Evolutionary conservation across 306 rosid species (phyloP).

Genomic region (Oemleria cerasiformis): DNA sequence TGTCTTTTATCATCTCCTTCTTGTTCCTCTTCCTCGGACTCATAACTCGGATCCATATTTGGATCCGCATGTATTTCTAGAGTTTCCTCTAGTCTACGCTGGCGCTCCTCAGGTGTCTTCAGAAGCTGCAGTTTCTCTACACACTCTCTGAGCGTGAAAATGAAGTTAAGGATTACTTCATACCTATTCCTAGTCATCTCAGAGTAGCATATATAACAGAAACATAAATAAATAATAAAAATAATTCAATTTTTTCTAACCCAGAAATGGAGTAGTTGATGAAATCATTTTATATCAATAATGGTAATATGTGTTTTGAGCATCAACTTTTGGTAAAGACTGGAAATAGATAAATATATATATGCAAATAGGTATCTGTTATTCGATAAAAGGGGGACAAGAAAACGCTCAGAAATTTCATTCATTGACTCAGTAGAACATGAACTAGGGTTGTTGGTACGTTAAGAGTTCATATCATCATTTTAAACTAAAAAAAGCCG

Average conservation of each 20-base stretch:
- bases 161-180: conserved; percentile 57
- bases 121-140: conserved; percentile 94
- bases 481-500: too few relatives aligned
- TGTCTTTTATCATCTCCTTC: conserved; percentile 67
- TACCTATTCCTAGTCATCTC: neutral
- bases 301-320: neutral
- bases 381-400: neutral
- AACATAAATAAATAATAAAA: neutral
- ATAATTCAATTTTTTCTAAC: neutral
- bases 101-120: conserved; percentile 97
- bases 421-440: too few relatives aligned
- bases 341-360: neutral
- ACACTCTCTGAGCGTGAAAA: conserved; percentile 94
- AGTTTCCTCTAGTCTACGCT: conserved; percentile 88
- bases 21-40: conserved; percentile 89
- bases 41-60: conserved; percentile 93
- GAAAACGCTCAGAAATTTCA: too few relatives aligned
- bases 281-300: neutral
- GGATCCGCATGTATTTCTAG: conserved; percentile 91
- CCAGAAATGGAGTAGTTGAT: neutral
- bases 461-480: too few relatives aligned
- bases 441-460: too few relatives aligned
- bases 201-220: neutral
- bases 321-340: neutral
- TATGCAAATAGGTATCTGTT: neutral